Evolutionary conservation across 305 asterid genomes (phyloP).

Genomic region (Lippia alba): DNA sequence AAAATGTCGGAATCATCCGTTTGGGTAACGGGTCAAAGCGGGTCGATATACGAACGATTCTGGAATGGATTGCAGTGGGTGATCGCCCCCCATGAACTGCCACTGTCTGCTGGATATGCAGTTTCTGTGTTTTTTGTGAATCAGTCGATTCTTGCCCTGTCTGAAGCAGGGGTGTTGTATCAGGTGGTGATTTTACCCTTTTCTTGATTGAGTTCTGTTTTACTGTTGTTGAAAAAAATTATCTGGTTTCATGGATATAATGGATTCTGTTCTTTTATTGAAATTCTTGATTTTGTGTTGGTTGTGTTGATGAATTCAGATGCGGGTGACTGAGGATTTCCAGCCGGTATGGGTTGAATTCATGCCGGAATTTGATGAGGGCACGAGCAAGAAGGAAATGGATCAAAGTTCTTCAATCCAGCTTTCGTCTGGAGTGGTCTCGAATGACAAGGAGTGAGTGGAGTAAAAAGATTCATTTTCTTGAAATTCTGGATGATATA

Average conservation of each 20-base stretch:
- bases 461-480: slow-evolving; percentile 11
- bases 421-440: slow-evolving; percentile 55
- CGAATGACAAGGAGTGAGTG: slow-evolving; percentile 76
- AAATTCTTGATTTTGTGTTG: background rate
- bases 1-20: slow-evolving; percentile 79
- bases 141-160: slow-evolving; percentile 77
- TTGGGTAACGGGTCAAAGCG: slow-evolving; percentile 85
- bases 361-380: slow-evolving; percentile 39
- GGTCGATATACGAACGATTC: slow-evolving; percentile 81
- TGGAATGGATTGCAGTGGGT: slow-evolving; percentile 97
- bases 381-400: slow-evolving; percentile 36
- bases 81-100: slow-evolving; percentile 83
- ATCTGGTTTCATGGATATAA: slow-evolving; percentile 1
- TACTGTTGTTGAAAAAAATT: background rate
- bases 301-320: slow-evolving; percentile 38
- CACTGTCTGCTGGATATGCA: slow-evolving; percentile 63
- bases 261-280: background rate
- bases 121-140: slow-evolving; percentile 66
- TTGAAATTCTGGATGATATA: slow-evolving; percentile 4
- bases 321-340: slow-evolving; percentile 64
- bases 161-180: slow-evolving; percentile 61
- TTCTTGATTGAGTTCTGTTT: slow-evolving; percentile 6
- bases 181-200: slow-evolving; percentile 49
- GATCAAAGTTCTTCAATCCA: slow-evolving; percentile 37
- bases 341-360: slow-evolving; percentile 78